These are phyloP conservation scores for Gynochthodes officinalis DNA, from an alignment of 257 asterid genomes.

Conservation along the genomic window DNA sequence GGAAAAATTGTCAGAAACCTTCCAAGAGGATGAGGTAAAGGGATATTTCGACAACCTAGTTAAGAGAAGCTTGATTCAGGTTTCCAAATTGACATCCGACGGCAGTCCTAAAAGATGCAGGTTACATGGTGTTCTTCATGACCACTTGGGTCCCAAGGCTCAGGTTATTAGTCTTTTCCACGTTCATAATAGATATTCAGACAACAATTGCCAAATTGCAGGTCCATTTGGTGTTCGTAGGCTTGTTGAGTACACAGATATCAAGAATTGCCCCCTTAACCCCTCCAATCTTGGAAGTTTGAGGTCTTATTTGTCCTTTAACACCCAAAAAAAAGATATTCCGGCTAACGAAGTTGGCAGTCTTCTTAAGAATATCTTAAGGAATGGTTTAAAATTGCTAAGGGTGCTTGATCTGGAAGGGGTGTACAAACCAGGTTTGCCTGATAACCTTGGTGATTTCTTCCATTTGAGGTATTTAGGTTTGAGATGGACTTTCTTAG, in stretches of 20 bases:
- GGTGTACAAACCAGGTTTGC: conserved; percentile 35
- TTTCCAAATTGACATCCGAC: conserved; percentile 33
- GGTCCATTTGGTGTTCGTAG: conserved; percentile 16
- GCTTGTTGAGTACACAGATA: conserved; percentile 28
- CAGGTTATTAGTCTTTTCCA: conserved; percentile 27
- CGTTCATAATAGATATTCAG: conserved; percentile 10
- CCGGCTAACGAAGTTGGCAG: conserved; percentile 31
- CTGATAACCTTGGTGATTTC: conserved; percentile 34
- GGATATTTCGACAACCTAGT: conserved; percentile 23
- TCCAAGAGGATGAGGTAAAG: conserved; percentile 22
- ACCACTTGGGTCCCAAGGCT: conserved; percentile 23
- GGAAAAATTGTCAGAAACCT: neutral
- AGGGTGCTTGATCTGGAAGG: conserved; percentile 46
- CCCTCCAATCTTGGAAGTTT: conserved; percentile 5
- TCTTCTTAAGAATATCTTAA: conserved; percentile 21
- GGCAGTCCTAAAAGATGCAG: conserved; percentile 36
- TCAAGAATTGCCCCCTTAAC: neutral
- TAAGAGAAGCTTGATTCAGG: conserved; percentile 30
- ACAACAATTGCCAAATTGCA: neutral
- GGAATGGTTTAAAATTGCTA: conserved; percentile 27
- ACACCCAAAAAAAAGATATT: conserved; percentile 27
- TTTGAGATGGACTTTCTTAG: conserved; percentile 46
- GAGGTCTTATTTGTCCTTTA: conserved; percentile 33
- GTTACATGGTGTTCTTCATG: conserved; percentile 28
- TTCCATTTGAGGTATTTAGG: conserved; percentile 34